phyloP scores from a whole-genome alignment of 169 alveolate species.

The Plasmodium reichenowi region DNA sequence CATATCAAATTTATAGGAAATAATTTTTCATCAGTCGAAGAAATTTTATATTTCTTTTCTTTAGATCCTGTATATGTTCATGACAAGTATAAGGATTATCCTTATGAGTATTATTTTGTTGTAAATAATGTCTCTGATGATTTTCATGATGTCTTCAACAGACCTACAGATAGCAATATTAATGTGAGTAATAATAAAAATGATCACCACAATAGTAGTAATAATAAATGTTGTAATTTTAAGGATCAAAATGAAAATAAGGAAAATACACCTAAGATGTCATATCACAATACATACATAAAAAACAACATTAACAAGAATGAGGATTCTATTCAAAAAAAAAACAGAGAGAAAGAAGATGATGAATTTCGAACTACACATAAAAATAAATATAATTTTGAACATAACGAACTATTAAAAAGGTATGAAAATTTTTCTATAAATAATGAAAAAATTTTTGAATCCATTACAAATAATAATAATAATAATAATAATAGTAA shows the following conservation, averaged over 20 bases:
- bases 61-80: slow-evolving; percentile 40
- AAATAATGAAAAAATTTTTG: background rate
- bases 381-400: background rate
- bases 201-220: background rate
- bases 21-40: slow-evolving; percentile 34
- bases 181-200: background rate
- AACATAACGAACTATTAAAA: background rate
- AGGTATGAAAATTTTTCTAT: slow-evolving; percentile 7
- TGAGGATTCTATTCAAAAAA: background rate
- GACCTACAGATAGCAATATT: background rate
- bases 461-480: background rate
- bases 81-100: slow-evolving; percentile 42
- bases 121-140: background rate
- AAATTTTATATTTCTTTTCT: slow-evolving; percentile 59
- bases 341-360: background rate
- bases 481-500: too few species aligned
- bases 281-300: too few species aligned
- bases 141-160: background rate
- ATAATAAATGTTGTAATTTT: background rate
- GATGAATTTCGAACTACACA: background rate
- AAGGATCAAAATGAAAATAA: too few species aligned
- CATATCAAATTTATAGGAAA: slow-evolving; percentile 28
- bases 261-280: too few species aligned
- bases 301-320: too few species aligned
- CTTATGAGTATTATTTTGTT: slow-evolving; percentile 44